A percentile compares a stretch with the other conserved stretches of the same genome.
Conservation (phyloP, 176 grass and related monocot genomes). For the Rhynchospora tenuis region DNA sequence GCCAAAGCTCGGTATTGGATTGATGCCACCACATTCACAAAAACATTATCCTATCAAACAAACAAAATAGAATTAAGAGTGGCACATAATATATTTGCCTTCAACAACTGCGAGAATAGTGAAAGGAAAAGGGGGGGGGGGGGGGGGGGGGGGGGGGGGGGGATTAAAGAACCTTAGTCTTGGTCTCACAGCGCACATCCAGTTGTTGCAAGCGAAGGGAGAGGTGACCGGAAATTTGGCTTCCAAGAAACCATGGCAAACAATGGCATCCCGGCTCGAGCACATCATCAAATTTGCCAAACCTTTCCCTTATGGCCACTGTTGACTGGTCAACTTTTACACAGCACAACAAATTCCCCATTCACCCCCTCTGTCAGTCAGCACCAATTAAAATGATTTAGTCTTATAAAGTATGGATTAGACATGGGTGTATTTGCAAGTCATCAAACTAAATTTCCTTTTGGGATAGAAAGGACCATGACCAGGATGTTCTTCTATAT, state of each 20-base stretch:
- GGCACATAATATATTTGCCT: not conserved
- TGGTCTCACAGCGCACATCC: slow-evolving; percentile 66
- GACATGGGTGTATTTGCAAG: not conserved
- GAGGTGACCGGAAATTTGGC: slow-evolving; percentile 46
- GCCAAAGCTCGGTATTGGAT: slow-evolving; percentile 69
- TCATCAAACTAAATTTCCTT: not conserved
- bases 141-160: no score
- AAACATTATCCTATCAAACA: slow-evolving; percentile 71
- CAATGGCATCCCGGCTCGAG: slow-evolving; percentile 52
- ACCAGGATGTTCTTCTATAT: not conserved
- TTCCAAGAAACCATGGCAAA: slow-evolving; percentile 42
- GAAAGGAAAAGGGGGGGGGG: no score
- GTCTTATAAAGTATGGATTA: not conserved
- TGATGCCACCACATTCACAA: slow-evolving; percentile 85
- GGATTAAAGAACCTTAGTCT: slow-evolving; percentile 88
- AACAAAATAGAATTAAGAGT: slow-evolving; percentile 14
- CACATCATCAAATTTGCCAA: slow-evolving; percentile 59
- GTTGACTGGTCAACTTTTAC: slow-evolving; percentile 61
- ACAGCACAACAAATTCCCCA: slow-evolving; percentile 44
- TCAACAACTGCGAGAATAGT: not conserved
- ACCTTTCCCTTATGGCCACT: slow-evolving; percentile 49
- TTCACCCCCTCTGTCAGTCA: not conserved
- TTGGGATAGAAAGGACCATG: not conserved
- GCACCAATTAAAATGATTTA: not conserved
- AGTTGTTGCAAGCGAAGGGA: slow-evolving; percentile 69